Percentiles rank a stretch among this genome's conserved stretches.
Conservation (phyloP, 1,284 basidiomycete genomes). For the Exobasidium rhododendri region DNA sequence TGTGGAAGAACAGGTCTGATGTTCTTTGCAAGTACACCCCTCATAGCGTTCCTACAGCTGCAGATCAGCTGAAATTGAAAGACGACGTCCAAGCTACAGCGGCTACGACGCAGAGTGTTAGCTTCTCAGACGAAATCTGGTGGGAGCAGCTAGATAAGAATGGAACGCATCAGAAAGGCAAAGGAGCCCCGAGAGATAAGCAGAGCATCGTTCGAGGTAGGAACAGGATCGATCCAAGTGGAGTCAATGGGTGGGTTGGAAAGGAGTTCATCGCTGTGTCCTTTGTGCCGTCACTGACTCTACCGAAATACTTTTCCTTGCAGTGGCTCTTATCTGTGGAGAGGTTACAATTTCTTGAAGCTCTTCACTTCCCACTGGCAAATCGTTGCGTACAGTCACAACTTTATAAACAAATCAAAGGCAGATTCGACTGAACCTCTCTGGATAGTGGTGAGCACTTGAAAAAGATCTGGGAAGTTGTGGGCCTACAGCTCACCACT, state of each 20-base stretch:
- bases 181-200: constrained; percentile 40
- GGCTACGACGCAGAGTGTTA: neutral
- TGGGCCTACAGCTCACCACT: no score
- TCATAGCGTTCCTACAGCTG: constrained; percentile 17
- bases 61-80: constrained; percentile 9
- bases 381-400: constrained; percentile 57
- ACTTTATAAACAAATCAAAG: constrained; percentile 6
- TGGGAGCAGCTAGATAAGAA: constrained; percentile 58
- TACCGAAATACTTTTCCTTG: neutral
- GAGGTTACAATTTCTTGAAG: constrained; percentile 58
- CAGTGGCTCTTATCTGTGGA: constrained; percentile 59
- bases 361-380: constrained; percentile 61
- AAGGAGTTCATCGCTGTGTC: neutral
- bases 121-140: constrained; percentile 29
- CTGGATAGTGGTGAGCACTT: neutral
- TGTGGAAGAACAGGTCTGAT: constrained; percentile 60
- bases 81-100: neutral
- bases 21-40: constrained; percentile 59
- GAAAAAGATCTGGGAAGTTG: no score
- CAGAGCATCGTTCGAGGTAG: constrained; percentile 56
- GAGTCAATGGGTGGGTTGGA: constrained; percentile 38
- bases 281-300: no score
- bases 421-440: neutral
- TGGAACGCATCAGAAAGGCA: constrained; percentile 45
- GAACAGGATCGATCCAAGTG: constrained; percentile 48